Conservation (phyloP, 1,284 basidiomycete species). For the Wolfiporia cocos region DNA sequence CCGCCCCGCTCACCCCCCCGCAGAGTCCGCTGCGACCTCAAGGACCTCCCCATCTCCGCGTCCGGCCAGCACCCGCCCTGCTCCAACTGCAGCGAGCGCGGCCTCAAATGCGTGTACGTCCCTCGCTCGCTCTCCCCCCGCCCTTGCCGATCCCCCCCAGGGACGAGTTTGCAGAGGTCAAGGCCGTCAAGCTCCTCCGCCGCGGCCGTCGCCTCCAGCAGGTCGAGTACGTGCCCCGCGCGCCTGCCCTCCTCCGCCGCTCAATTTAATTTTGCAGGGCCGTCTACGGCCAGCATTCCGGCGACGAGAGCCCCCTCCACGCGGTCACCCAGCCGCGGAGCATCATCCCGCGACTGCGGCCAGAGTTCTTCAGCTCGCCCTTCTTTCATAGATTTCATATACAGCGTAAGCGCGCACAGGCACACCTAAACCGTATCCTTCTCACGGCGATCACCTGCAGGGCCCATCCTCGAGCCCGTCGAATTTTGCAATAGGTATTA, state of each 20-base stretch:
- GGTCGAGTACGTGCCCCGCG: conserved; percentile 42
- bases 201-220: conserved; percentile 82
- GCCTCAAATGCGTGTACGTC: conserved; percentile 78
- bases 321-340: conserved; percentile 27
- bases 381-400: conserved; percentile 81
- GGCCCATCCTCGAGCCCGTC: conserved; percentile 64
- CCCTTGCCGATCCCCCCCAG: conserved; percentile 31
- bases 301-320: conserved; percentile 40
- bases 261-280: conserved; percentile 22
- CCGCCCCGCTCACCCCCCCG: conserved; percentile 5
- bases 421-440: conserved; percentile 4
- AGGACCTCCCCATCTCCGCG: conserved; percentile 51
- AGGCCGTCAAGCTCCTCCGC: conserved; percentile 78
- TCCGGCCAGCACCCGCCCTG: conserved; percentile 56
- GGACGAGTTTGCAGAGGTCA: conserved; percentile 84
- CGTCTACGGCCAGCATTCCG: conserved; percentile 33
- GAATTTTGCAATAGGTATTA: conserved; percentile 71
- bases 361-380: conserved; percentile 74
- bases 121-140: conserved; percentile 2
- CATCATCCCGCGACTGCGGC: conserved; percentile 64
- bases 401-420: conserved; percentile 56
- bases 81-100: conserved; percentile 83
- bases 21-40: conserved; percentile 79
- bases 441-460: conserved; percentile 32
- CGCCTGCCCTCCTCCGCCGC: conserved; percentile 1